Conservation (phyloP, 352 stramenopile genomes). For the Phytophthora colocasiae region DNA sequence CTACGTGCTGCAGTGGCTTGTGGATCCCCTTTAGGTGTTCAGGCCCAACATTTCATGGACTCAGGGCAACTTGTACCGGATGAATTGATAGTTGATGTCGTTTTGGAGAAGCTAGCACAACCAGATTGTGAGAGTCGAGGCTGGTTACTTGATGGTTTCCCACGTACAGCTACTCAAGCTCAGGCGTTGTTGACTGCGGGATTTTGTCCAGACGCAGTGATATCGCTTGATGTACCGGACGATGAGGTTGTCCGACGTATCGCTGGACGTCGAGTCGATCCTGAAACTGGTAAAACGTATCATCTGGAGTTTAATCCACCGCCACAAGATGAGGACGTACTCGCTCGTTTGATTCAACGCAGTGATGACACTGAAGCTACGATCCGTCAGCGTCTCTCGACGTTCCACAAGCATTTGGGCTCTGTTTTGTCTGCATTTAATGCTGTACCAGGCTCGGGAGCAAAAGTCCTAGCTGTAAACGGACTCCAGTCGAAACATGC, state of each 20-base stretch:
- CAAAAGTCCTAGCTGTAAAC: constrained; percentile 53
- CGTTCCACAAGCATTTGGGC: constrained; percentile 85
- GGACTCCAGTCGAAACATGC: constrained; percentile 55
- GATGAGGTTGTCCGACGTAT: constrained; percentile 96
- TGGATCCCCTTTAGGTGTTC: constrained; percentile 49
- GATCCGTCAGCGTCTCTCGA: constrained; percentile 87
- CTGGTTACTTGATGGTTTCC: constrained; percentile 96
- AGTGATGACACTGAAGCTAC: constrained; percentile 94
- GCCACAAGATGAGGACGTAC: constrained; percentile 62
- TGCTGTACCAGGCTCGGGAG: constrained; percentile 7
- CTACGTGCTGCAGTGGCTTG: constrained; percentile 87
- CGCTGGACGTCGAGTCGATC: constrained; percentile 95
- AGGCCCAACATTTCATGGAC: constrained; percentile 93
- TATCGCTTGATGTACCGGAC: constrained; percentile 95
- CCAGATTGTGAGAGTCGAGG: constrained; percentile 84
- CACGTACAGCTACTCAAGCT: constrained; percentile 89
- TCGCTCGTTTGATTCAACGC: constrained; percentile 84
- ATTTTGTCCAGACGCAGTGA: constrained; percentile 90
- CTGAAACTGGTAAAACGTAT: constrained; percentile 94
- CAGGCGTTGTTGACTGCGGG: constrained; percentile 83
- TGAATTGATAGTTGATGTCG: constrained; percentile 91
- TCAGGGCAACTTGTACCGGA: constrained; percentile 91
- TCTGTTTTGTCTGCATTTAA: constrained; percentile 55
- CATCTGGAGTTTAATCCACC: constrained; percentile 98
- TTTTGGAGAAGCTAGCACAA: constrained; percentile 78